Evolutionary conservation across 768 basidiomycete species (phyloP), one percentile per base, ranked within the genome.

Genomic region (Boletus vermiculosoides): DNA sequence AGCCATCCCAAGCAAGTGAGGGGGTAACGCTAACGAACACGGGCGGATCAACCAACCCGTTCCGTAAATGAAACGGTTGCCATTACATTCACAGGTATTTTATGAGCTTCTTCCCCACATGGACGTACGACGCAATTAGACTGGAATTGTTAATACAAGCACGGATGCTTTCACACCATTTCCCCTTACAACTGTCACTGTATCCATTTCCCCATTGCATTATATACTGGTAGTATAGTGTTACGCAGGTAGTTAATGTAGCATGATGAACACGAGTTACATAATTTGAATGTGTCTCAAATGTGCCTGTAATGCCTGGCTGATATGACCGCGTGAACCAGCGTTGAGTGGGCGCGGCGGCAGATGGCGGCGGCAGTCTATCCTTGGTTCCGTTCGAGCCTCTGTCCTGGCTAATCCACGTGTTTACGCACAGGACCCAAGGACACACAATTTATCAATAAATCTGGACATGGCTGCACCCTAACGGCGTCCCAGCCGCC

Each of bases 41-140:
- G 54, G 81, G 79, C 54, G 74, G 73, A 60, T 78, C 79, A 54
- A 75, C 72, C 55, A 85, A 85, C 63, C 83, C 83, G 8, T 85
- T 85, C 74, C 73, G 75, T 59, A 75, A 71, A 67, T 79, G 71
- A 76, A 55, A 52, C 55, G 52, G 50, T 55, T 62, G 6, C 39
- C 47, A 37, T 50, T 39, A 45, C 48, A 54, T 59, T 58, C 36
- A 28, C 48, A 47, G 41, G 51, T 13, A 23, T 51, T 56, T 58
- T 25, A 52, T 61, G 49, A 52, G 5, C 23, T 50, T 55, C 37
- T 62, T 58, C 63, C 46, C 57, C 67, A 59, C 69, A 71, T 61
- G 69, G 63, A 71, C 61, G n/a, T 42, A 41, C 39, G 39, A 47
- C 46, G 50, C 58, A 37, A 57, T 62, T 66, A 71, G 63, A 72